phyloP scores from a whole-genome alignment of 1,139 yeast genomes.

The Suhomyces coccinellae region DNA sequence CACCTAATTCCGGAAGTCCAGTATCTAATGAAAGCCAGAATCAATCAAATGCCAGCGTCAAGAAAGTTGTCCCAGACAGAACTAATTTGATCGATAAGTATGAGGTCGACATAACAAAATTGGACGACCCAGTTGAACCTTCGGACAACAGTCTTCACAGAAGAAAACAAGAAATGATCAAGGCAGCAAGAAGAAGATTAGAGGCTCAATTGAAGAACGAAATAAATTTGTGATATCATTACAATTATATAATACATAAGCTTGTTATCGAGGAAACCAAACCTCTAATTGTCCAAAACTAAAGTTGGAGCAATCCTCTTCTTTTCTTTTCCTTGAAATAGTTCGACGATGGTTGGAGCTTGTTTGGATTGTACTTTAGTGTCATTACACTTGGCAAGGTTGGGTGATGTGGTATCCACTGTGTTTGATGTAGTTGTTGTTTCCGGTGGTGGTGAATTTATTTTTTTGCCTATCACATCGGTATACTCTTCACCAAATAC shows the following conservation, averaged over 20 bases:
- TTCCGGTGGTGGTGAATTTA: neutral
- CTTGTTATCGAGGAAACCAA: neutral
- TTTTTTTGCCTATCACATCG: neutral
- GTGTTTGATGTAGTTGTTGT: neutral
- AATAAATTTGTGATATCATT: conserved; percentile 10
- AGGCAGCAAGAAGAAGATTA: conserved; percentile 44
- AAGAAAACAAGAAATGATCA: conserved; percentile 46
- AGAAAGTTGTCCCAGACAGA: neutral
- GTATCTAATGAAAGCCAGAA: neutral
- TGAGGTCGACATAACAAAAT: conserved; percentile 19
- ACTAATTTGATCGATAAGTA: conserved; percentile 42
- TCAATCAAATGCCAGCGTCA: neutral
- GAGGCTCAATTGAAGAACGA: conserved; percentile 38
- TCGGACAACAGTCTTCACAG: conserved; percentile 16
- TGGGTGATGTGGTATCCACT: neutral
- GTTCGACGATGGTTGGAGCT: conserved; percentile 9
- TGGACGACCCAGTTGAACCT: conserved; percentile 18
- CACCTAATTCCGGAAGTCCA: conserved; percentile 41
- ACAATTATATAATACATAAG: neutral
- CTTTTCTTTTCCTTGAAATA: conserved; percentile 20
- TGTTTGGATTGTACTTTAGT: neutral
- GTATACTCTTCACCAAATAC: conserved; percentile 50
- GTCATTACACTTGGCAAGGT: neutral
- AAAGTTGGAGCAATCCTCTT: conserved; percentile 49
- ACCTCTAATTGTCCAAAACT: conserved; percentile 15